A percentile compares a stretch with the other conserved stretches of the same genome.
phyloP scores from a whole-genome alignment of 805 yeast species.

The Ascoidea asiatica region DNA sequence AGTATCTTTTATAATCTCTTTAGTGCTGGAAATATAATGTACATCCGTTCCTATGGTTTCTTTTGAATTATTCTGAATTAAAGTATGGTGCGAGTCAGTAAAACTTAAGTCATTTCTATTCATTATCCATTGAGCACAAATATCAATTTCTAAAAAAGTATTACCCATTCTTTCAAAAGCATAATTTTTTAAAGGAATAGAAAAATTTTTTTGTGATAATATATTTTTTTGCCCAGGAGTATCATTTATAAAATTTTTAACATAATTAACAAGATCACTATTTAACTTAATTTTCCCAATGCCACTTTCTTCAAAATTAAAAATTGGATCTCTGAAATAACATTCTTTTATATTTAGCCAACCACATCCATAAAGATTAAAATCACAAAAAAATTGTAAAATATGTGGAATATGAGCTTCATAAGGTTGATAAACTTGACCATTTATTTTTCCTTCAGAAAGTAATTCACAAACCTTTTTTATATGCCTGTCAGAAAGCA shows the following conservation, averaged over 20 bases:
- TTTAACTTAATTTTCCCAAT: constrained; percentile 14
- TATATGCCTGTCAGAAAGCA: constrained; percentile 56
- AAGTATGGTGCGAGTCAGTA: constrained; percentile 36
- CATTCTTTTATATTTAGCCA: constrained; percentile 41
- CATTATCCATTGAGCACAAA: constrained; percentile 41
- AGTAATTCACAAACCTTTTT: constrained; percentile 13
- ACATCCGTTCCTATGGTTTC: constrained; percentile 7
- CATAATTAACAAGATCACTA: constrained; percentile 8
- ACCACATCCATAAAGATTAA: constrained; percentile 72
- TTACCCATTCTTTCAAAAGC: constrained; percentile 48
- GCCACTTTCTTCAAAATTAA: constrained; percentile 18
- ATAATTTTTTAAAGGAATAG: background rate
- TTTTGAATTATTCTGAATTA: constrained; percentile 20
- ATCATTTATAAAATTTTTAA: constrained; percentile 3
- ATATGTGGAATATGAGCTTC: constrained; percentile 75
- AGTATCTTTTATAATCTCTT: constrained; percentile 47
- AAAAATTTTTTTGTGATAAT: constrained; percentile 12
- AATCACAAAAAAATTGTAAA: constrained; percentile 72
- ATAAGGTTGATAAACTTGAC: too few relatives aligned
- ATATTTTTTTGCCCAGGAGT: too few relatives aligned
- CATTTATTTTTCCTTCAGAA: constrained; percentile 29
- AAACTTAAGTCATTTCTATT: constrained; percentile 36
- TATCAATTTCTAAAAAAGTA: constrained; percentile 60
- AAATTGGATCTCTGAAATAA: constrained; percentile 43
- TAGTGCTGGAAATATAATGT: constrained; percentile 31